Evolutionary conservation across 305 asterid species (phyloP), one percentile per base, ranked within the genome.

Genomic region (Andrographis paniculata): DNA sequence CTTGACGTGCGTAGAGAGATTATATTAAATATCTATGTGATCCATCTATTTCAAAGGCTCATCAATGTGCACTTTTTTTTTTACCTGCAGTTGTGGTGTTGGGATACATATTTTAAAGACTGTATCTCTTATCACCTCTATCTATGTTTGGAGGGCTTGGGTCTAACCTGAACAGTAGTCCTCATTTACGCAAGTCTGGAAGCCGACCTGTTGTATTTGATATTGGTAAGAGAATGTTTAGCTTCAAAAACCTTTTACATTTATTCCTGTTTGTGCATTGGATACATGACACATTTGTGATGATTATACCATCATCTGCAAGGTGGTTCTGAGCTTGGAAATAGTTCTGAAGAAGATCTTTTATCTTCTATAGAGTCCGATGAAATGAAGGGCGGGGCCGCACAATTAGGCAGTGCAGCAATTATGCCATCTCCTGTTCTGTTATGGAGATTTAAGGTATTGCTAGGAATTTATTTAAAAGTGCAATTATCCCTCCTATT

Each of bases 361-460:
- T 58, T 70, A 55, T 70, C 53, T 63, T 48, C 79, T 20, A 42
- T 17, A 19, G 87, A 77, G 56, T 56, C 79, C 20, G 59, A 71
- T 68, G 94, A 87, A 71, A 92, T 87, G 93, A 92, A 80, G 79
- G 75, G 81, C 50, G 74, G 65, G 42, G 49, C 50, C 40, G 24
- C 78, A 48, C 92, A 86, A 43, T 65, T 84, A 76, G 74, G 77
- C 76, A 67, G 62, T 14, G 57, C 74, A 14, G 84, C 87, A 22
- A 73, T 82, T 62, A 60, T 75, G 64, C 99, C 97, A 30, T 87
- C 94, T 58, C 94, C 95, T 28, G 62, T 84, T 66, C 61, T 92
- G 42, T 63, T 92, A 2, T 82, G 95, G 95, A 87, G 99, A 82
- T 82, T 92, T 58, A 92, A 87, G 97, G 99, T 92, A 56, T 51